phyloP scores from a whole-genome alignment of 768 basidiomycete species.

The Coprinopsis cinerea region DNA sequence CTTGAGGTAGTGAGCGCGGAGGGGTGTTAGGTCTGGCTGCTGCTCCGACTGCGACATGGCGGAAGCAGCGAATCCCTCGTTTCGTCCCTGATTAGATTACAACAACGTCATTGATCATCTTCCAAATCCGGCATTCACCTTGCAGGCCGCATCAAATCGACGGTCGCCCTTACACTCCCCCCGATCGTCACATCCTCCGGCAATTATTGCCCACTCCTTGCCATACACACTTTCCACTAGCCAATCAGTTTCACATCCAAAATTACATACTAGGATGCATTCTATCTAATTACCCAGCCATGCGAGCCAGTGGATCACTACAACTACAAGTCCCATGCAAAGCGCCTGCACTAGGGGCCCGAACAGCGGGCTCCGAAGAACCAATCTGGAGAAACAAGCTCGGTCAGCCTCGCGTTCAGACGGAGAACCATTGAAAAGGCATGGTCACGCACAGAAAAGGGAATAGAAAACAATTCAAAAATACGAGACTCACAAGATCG shows the following conservation, averaged over 20 bases:
- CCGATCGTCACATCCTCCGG: no score
- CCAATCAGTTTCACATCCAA: no score
- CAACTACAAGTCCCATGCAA: not conserved
- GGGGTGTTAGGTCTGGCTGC: slow-evolving; percentile 56
- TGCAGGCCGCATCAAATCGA: no score
- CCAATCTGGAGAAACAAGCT: not conserved
- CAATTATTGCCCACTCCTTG: no score
- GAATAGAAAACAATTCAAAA: not conserved
- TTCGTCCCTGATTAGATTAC: not conserved
- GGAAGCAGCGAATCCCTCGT: no score
- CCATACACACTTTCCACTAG: no score
- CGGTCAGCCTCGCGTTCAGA: no score
- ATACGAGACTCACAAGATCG: slow-evolving; percentile 38
- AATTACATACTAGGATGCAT: no score
- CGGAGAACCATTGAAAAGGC: no score
- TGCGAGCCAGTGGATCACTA: not conserved
- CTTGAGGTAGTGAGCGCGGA: slow-evolving; percentile 97
- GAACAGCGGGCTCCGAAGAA: not conserved
- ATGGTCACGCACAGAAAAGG: not conserved
- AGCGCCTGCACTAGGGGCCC: not conserved
- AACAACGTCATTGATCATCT: not conserved
- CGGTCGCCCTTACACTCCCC: no score
- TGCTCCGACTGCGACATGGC: not conserved
- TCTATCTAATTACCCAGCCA: no score
- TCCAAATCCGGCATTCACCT: no score